Percentiles rank a stretch among this genome's conserved stretches.
phyloP scores from a whole-genome alignment of 2,329 filamentous ascomycete genomes.

The Passalora sequoiae region DNA sequence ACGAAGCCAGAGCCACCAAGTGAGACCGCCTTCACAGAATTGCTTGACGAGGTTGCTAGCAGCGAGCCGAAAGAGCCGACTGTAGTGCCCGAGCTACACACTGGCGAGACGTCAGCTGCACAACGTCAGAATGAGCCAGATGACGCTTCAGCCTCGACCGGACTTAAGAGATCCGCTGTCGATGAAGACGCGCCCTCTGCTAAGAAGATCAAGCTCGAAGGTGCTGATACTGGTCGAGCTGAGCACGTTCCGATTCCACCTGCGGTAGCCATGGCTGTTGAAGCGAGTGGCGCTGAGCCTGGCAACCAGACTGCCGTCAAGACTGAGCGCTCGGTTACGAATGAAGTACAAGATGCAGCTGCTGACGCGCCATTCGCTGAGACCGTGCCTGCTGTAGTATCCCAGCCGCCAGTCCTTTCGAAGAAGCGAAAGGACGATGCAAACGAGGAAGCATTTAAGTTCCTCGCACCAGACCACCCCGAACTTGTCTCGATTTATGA shows the following conservation, averaged over 20 bases:
- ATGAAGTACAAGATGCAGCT: slow-evolving; percentile 20
- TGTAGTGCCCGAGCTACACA: slow-evolving; percentile 10
- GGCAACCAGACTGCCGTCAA: slow-evolving; percentile 12
- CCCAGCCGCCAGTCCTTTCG: slow-evolving; percentile 11
- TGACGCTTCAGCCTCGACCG: slow-evolving; percentile 10
- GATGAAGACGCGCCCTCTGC: slow-evolving; percentile 34
- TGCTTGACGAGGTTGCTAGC: slow-evolving; percentile 39
- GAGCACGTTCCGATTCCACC: slow-evolving; percentile 23
- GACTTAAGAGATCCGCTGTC: slow-evolving; percentile 39
- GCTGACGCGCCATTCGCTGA: slow-evolving; percentile 26
- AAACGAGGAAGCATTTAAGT: slow-evolving; percentile 92
- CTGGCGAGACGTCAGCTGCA: slow-evolving; percentile 11
- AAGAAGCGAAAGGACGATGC: slow-evolving; percentile 38
- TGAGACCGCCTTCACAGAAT: slow-evolving; percentile 33
- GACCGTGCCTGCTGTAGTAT: slow-evolving; percentile 14
- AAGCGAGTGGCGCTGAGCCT: slow-evolving; percentile 18
- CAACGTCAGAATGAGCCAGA: slow-evolving; percentile 18
- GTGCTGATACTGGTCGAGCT: slow-evolving; percentile 11
- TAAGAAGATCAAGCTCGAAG: slow-evolving; percentile 28
- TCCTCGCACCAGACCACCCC: slow-evolving; percentile 66
- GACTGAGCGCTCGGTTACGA: slow-evolving; percentile 5
- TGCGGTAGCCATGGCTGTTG: slow-evolving; percentile 14
- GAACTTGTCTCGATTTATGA: slow-evolving; percentile 71
- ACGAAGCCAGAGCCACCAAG: slow-evolving; percentile 20
- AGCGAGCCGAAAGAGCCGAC: slow-evolving; percentile 16